These are phyloP conservation scores for Hygrocybe coccinea DNA, from an alignment of 768 basidiomycete genomes.

Conservation along the genomic window DNA sequence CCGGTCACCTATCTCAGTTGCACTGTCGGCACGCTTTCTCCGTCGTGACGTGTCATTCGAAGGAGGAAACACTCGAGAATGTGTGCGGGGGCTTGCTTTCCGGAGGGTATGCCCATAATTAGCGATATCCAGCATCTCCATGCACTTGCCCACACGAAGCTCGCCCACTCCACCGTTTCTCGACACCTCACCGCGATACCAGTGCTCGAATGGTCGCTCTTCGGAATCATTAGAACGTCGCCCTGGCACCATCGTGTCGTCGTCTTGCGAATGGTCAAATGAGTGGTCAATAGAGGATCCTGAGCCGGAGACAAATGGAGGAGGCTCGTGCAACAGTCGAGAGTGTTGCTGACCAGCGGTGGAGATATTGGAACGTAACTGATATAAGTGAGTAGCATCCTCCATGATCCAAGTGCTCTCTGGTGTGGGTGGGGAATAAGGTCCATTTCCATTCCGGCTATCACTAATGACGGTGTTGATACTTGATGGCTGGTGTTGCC, in stretches of 20 bases:
- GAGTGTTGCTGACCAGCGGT: conserved; percentile 37
- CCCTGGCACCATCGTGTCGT: conserved; percentile 31
- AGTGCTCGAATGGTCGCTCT: conserved; percentile 81
- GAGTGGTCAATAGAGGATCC: conserved; percentile 42
- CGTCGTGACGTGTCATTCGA: conserved; percentile 25
- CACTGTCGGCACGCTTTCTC: conserved; percentile 64
- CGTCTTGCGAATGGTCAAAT: conserved; percentile 25
- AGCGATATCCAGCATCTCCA: conserved; percentile 86
- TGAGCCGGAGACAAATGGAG: conserved; percentile 51
- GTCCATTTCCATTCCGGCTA: conserved; percentile 12
- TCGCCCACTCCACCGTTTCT: conserved; percentile 89
- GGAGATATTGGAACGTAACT: conserved; percentile 29
- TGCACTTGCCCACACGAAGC: conserved; percentile 62
- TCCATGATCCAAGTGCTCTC: conserved; percentile 21
- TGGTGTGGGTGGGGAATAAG: conserved; percentile 14
- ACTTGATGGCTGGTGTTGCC: conserved; percentile 3
- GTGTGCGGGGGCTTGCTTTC: conserved; percentile 23
- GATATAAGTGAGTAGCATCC: conserved; percentile 23
- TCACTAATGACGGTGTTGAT: conserved; percentile 7
- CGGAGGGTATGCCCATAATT: conserved; percentile 69
- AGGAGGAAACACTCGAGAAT: conserved; percentile 16
- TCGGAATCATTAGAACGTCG: conserved; percentile 71
- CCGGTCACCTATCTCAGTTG: conserved; percentile 50
- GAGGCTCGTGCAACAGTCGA: conserved; percentile 56
- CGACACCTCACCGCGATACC: conserved; percentile 84